phyloP scores from a whole-genome alignment of 306 rosid species.

The Cucumis hystrix region DNA sequence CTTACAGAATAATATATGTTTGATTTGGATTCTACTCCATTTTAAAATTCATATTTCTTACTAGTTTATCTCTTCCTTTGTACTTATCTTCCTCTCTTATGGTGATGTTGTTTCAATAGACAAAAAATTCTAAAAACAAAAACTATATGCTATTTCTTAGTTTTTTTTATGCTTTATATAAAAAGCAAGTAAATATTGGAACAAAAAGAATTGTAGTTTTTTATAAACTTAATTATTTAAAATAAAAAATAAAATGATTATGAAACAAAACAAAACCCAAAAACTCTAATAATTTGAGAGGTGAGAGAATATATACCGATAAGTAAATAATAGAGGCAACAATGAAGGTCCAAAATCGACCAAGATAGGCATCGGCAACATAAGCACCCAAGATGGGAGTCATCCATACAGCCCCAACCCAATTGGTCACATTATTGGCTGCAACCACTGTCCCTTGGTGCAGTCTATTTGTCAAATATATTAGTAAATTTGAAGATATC shows the following conservation, averaged over 20 bases:
- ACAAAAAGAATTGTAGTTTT: too few relatives aligned
- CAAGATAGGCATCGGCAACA: slow-evolving; percentile 71
- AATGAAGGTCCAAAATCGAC: slow-evolving; percentile 70
- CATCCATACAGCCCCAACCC: slow-evolving; percentile 60
- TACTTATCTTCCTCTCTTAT: neutral
- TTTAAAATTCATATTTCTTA: neutral
- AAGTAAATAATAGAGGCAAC: slow-evolving; percentile 43
- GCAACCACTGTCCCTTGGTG: slow-evolving; percentile 32
- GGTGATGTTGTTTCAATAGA: too few relatives aligned
- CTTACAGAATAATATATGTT: neutral
- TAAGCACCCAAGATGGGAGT: slow-evolving; percentile 84
- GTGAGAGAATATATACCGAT: slow-evolving; percentile 18
- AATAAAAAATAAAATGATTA: too few relatives aligned
- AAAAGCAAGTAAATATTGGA: too few relatives aligned
- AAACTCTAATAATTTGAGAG: too few relatives aligned
- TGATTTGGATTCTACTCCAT: neutral
- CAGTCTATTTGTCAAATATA: slow-evolving; percentile 31
- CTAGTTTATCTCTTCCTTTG: neutral
- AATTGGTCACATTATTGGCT: slow-evolving; percentile 38
- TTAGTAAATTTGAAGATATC: slow-evolving; percentile 29
- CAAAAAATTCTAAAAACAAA: too few relatives aligned
- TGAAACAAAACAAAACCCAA: too few relatives aligned
- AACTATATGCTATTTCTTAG: too few relatives aligned
- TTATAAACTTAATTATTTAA: too few relatives aligned
- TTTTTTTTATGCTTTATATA: too few relatives aligned